A percentile compares a stretch with the other conserved stretches of the same genome.
These are phyloP conservation scores for Lipomyces japonicus DNA, from an alignment of 805 yeast species.

Conservation along the genomic window DNA sequence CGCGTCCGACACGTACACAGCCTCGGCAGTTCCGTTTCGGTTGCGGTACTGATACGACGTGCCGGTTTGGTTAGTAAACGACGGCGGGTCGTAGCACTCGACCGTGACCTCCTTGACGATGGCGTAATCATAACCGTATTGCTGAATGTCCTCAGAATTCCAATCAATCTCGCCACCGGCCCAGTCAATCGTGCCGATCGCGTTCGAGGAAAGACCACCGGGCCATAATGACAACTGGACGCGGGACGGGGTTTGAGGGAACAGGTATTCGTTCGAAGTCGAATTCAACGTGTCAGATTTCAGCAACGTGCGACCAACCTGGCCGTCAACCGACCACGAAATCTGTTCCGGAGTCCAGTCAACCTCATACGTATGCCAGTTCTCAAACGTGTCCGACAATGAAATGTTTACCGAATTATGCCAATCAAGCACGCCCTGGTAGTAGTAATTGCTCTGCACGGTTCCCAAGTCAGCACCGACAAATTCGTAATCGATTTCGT, in stretches of 20 bases:
- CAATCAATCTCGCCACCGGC: conserved; percentile 82
- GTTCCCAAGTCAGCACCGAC: conserved; percentile 67
- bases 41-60: conserved; percentile 54
- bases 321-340: conserved; percentile 72
- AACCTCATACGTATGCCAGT: conserved; percentile 75
- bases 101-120: conserved; percentile 57
- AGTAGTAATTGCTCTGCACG: conserved; percentile 78
- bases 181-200: conserved; percentile 65
- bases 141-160: conserved; percentile 66
- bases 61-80: conserved; percentile 43
- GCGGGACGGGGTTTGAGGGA: conserved; percentile 84
- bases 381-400: conserved; percentile 53
- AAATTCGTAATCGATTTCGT: conserved; percentile 85
- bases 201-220: conserved; percentile 50
- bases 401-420: conserved; percentile 50
- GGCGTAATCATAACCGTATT: conserved; percentile 80
- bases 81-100: conserved; percentile 71
- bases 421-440: conserved; percentile 67
- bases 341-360: conserved; percentile 74
- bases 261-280: conserved; percentile 78
- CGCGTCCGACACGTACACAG: conserved; percentile 60
- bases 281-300: conserved; percentile 52
- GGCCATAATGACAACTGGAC: conserved; percentile 58
- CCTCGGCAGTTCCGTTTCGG: conserved; percentile 47
- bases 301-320: conserved; percentile 59